These are phyloP conservation scores for Mycena galopus DNA, from an alignment of 768 basidiomycete species.

Conservation along the genomic window DNA sequence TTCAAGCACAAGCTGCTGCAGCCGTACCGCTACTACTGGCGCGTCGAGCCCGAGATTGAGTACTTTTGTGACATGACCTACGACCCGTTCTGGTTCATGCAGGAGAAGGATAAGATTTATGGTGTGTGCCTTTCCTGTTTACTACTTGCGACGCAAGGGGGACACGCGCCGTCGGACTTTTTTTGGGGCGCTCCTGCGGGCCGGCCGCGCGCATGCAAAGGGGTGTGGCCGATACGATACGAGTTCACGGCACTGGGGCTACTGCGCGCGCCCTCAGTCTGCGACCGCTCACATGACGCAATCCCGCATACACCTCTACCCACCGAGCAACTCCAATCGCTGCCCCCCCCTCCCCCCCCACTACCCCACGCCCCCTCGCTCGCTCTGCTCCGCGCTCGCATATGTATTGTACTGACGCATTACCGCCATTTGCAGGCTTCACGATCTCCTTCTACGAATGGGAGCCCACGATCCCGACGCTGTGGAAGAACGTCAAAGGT, in stretches of 20 bases:
- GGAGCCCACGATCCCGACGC: conserved; percentile 79
- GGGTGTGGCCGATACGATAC: too few species aligned
- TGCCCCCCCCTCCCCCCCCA: too few species aligned
- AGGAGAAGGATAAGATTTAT: conserved; percentile 78
- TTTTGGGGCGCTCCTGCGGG: too few species aligned
- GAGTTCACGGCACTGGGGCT: too few species aligned
- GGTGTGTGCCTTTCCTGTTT: conserved; percentile 48
- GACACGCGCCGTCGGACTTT: too few species aligned
- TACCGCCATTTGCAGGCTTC: conserved; percentile 64
- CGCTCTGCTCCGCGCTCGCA: not conserved
- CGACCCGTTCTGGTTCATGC: conserved; percentile 83
- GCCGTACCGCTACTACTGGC: conserved; percentile 85
- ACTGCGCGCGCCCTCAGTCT: too few species aligned
- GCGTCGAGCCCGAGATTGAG: conserved; percentile 71
- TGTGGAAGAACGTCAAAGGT: conserved; percentile 83
- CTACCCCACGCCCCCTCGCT: too few species aligned
- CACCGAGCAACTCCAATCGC: too few species aligned
- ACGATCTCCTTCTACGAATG: conserved; percentile 85
- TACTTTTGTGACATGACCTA: conserved; percentile 79
- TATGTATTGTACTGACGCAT: not conserved
- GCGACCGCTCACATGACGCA: too few species aligned
- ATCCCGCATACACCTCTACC: too few species aligned
- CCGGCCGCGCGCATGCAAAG: too few species aligned
- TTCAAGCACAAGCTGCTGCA: conserved; percentile 78
- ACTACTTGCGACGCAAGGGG: not conserved